Conservation (phyloP, 208 protist genomes). For the Leishmania lainsoni region DNA sequence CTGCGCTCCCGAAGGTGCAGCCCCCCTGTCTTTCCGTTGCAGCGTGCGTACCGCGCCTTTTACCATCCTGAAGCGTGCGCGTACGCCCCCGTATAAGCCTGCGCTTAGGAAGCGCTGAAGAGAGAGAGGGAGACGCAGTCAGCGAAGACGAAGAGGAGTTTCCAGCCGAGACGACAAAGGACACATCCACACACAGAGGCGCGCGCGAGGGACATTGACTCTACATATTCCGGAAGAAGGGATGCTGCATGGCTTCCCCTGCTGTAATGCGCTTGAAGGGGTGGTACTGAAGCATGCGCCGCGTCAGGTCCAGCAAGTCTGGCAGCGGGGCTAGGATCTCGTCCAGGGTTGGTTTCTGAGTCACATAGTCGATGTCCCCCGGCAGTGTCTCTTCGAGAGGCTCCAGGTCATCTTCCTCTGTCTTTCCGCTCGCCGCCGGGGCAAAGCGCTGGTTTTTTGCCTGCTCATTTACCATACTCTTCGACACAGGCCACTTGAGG, state of each 20-base stretch:
- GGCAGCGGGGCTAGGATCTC: conserved; percentile 60
- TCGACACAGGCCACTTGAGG: conserved; percentile 57
- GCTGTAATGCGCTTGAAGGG: conserved; percentile 90
- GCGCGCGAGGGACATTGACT: background rate
- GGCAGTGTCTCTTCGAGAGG: conserved; percentile 32
- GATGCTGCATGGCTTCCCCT: conserved; percentile 82
- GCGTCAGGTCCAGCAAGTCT: conserved; percentile 57
- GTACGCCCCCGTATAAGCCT: background rate
- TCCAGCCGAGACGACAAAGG: background rate
- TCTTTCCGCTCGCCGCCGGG: conserved; percentile 17
- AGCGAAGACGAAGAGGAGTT: background rate
- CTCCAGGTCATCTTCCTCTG: conserved; percentile 35
- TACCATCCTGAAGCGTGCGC: background rate
- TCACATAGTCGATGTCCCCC: conserved; percentile 63
- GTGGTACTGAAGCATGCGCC: conserved; percentile 84
- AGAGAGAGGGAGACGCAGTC: background rate
- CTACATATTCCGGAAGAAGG: conserved; percentile 65
- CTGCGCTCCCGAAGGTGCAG: background rate
- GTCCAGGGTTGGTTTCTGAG: conserved; percentile 53
- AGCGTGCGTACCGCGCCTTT: background rate
- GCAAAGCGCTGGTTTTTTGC: conserved; percentile 31
- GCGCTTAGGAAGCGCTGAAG: background rate
- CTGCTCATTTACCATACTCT: conserved; percentile 33
- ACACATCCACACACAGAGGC: conserved; percentile 7
- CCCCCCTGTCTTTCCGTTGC: background rate